Base-by-base conservation (phyloP, 2,329 filamentous ascomycete species). In the Parasarocladium wereldwijsianum region DNA sequence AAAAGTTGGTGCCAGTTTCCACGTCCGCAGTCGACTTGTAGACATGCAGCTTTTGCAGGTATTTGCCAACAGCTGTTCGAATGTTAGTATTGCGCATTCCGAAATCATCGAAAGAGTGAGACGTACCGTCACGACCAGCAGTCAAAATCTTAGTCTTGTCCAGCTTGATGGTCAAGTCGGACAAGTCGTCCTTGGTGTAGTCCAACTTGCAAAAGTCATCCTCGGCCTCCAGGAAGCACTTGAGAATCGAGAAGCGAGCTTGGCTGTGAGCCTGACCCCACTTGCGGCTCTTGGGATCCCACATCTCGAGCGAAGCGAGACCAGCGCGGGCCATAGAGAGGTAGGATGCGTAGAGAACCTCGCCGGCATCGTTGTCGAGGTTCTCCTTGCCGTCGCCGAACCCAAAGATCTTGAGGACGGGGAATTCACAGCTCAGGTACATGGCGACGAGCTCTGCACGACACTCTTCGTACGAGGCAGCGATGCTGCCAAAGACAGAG, bases 221-320 rank as follows among this genome's bases (percentile, higher is more conserved):
- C n/a, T 79, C 83, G 1, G 85, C 86, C 41, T 80, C 70, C 12
- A 94, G 66, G 66, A 94, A 86, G 43, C 75, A 86, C 47, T 68
- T 73, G 23, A 94, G 60, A 44, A 94, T 93, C 30, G 78, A 82
- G 57, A 85, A 94, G 8, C 86, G 79, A 14, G 85, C 86, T 55
- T 93, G 84, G 56, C 84, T 92, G 49, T 93, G 85, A 39, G 80
- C 70, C 54, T 93, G 86, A 7, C 86, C 86, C 86, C 86, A 93
- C 58, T 93, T 93, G 40, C 75, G 66, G 43, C 69, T 76, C 58
- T 86, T 86, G 5, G 85, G 85, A 45, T 94, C 85, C 85, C 85
- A 96, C 64, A 90, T 84, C 50, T 96, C 87, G 14, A 96, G 66
- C 2, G 86, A 80, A 5, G 76, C 71, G 25, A 98, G 64, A 36